phyloP scores from a whole-genome alignment of 2,329 filamentous ascomycete species.

The Stemphylium vesicarium region DNA sequence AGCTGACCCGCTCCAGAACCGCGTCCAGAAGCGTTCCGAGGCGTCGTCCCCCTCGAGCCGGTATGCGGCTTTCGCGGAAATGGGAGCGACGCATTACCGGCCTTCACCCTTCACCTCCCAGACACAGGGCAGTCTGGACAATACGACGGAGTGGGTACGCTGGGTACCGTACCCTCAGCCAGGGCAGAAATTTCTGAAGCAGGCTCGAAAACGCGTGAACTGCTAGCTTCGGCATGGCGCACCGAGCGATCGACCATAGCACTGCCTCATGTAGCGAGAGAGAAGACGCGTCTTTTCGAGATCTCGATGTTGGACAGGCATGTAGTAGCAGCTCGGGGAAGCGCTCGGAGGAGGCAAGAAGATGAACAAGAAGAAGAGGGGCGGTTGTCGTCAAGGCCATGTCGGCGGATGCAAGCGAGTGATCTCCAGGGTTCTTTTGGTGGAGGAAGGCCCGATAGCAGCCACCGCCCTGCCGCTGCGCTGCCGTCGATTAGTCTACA shows the following conservation, averaged over 20 bases:
- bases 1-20: constrained; percentile 1
- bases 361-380: constrained; percentile 1
- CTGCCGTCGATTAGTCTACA: no score
- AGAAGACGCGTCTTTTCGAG: no score
- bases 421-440: constrained; percentile 2
- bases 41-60: not conserved
- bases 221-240: constrained; percentile 11
- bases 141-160: not conserved
- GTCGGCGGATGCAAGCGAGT: constrained; percentile 8
- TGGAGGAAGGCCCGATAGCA: constrained; percentile 10
- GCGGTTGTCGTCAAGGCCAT: not conserved
- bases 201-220: not conserved
- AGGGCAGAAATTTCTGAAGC: constrained; percentile 6
- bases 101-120: not conserved
- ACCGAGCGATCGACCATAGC: constrained; percentile 4
- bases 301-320: not conserved
- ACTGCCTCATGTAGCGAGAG: not conserved
- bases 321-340: no score
- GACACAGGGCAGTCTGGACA: not conserved
- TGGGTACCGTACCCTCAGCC: constrained; percentile 3
- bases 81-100: constrained; percentile 7
- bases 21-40: not conserved
- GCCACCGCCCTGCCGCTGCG: constrained; percentile 1
- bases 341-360: not conserved
- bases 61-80: constrained; percentile 1